Evolutionary conservation across 257 asterid genomes (phyloP).

Genomic region (Plantago ovata): DNA sequence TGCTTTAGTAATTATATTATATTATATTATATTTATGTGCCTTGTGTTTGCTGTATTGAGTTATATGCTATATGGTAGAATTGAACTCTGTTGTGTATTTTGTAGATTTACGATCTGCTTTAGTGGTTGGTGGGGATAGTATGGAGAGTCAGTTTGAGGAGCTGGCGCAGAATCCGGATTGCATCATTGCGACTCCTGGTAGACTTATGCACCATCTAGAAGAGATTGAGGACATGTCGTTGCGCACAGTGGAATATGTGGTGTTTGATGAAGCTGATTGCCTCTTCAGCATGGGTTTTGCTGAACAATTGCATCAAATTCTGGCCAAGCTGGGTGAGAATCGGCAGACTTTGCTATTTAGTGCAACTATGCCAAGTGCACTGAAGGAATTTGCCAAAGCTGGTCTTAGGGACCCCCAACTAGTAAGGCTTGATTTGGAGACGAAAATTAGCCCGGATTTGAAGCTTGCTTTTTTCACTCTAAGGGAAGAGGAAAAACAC

Average conservation of each 20-base stretch:
- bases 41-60: neutral
- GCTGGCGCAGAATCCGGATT: slow-evolving; percentile 84
- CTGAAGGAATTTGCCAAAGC: slow-evolving; percentile 98
- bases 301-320: slow-evolving; percentile 78
- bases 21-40: neutral
- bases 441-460: slow-evolving; percentile 88
- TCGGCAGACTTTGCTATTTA: slow-evolving; percentile 90
- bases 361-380: slow-evolving; percentile 94
- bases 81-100: neutral
- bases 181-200: slow-evolving; percentile 94
- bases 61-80: neutral
- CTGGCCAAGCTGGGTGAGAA: slow-evolving; percentile 69
- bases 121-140: slow-evolving; percentile 96
- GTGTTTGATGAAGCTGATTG: slow-evolving; percentile 98
- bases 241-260: slow-evolving; percentile 83
- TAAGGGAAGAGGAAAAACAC: slow-evolving; percentile 83
- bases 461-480: slow-evolving; percentile 67
- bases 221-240: slow-evolving; percentile 91
- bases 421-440: slow-evolving; percentile 92
- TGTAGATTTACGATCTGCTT: slow-evolving; percentile 79
- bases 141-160: slow-evolving; percentile 98
- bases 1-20: neutral
- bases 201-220: slow-evolving; percentile 91
- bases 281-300: slow-evolving; percentile 93
- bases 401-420: slow-evolving; percentile 90